Evolutionary conservation across 2,329 filamentous ascomycete genomes (phyloP).

Genomic region (Apiospora koreana): DNA sequence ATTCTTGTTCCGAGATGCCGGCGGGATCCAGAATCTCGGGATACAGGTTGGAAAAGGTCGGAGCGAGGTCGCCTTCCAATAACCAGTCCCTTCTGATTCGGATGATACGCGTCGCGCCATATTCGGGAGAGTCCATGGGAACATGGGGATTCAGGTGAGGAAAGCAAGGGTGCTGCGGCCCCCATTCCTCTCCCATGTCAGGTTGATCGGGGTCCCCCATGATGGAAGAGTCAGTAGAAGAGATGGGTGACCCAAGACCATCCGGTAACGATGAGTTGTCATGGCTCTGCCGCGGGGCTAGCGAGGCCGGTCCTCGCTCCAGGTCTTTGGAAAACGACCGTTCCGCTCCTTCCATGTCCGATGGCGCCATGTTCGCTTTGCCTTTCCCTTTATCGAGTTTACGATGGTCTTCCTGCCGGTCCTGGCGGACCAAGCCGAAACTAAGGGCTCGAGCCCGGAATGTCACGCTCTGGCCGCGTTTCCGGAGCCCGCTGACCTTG

Average conservation of each 20-base stretch:
- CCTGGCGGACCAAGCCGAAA: slow-evolving; percentile 30
- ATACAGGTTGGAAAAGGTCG: slow-evolving; percentile 92
- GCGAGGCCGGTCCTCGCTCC: slow-evolving; percentile 53
- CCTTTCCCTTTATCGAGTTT: slow-evolving; percentile 52
- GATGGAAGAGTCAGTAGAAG: slow-evolving; percentile 60
- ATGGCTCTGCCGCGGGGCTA: slow-evolving; percentile 39
- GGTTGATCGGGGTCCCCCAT: slow-evolving; percentile 64
- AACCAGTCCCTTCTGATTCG: slow-evolving; percentile 92
- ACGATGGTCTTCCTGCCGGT: slow-evolving; percentile 5
- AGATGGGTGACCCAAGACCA: slow-evolving; percentile 56
- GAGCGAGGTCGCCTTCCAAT: slow-evolving; percentile 82
- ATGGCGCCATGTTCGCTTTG: slow-evolving; percentile 45
- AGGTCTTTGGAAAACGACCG: slow-evolving; percentile 52
- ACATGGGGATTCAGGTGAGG: slow-evolving; percentile 94
- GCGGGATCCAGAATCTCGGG: slow-evolving; percentile 91
- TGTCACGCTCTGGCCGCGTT: slow-evolving; percentile 32
- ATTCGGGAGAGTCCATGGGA: slow-evolving; percentile 72
- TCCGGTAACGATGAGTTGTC: slow-evolving; percentile 52
- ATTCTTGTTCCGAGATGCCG: slow-evolving; percentile 81
- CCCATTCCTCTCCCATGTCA: slow-evolving; percentile 80
- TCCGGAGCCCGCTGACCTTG: slow-evolving; percentile 24
- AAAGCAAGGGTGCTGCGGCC: slow-evolving; percentile 89
- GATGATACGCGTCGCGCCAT: slow-evolving; percentile 81
- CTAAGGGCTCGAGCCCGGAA: slow-evolving; percentile 29
- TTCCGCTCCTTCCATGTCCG: slow-evolving; percentile 34